Base-by-base conservation (phyloP, 139 green algal genomes). In the Coelastrella sp. region DNA sequence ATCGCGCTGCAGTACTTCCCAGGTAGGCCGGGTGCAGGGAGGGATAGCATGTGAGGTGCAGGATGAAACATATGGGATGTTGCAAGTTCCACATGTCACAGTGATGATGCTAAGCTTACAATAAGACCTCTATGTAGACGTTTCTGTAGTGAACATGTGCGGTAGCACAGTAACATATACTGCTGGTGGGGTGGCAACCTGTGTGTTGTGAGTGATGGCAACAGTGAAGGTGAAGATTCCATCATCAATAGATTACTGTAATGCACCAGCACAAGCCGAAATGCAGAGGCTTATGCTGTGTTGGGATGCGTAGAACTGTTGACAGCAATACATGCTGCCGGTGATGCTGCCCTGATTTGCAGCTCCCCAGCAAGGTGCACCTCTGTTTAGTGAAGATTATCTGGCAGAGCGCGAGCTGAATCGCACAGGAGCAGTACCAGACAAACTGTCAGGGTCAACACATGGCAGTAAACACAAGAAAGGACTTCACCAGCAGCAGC, bases 391-490 rank as follows among this genome's bases (percentile, higher is more conserved):
- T 86, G 80, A 65, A n/a, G 80, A 86, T 22, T 86, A 60, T 59
- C 60, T 86, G 80, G 80, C 80, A 16, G 80, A 86, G 59, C 20
- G 80, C 3, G 80, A 86, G 60, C n/a, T 86, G n/a, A 86, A 86
- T 59, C 10, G 80, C 17, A 86, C 80, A 61, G 80, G 80, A 68
- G 20, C n/a, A 59, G 22, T 66, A n/a, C 80, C 60, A 80, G 74
- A 60, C n/a, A 66, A 65, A 32, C 22, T 68, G 56, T 85, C 56
- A 75, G 16, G n/a, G 3, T 58, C 80, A n/a, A 58, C 80, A 73
- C 0, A 85, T n/a, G 68, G 66, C 20, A 86, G 59, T n/a, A 86
- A 86, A 14, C 16, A 2, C 68, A n/a, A 76, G 5, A 76, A 14
- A n/a, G 32, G 23, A n/a, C 80, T 19, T 57, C 58, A 14, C 64